These are phyloP conservation scores for Sporothrix pseudoabietina DNA, from an alignment of 2,329 filamentous ascomycete species.

Conservation along the genomic window DNA sequence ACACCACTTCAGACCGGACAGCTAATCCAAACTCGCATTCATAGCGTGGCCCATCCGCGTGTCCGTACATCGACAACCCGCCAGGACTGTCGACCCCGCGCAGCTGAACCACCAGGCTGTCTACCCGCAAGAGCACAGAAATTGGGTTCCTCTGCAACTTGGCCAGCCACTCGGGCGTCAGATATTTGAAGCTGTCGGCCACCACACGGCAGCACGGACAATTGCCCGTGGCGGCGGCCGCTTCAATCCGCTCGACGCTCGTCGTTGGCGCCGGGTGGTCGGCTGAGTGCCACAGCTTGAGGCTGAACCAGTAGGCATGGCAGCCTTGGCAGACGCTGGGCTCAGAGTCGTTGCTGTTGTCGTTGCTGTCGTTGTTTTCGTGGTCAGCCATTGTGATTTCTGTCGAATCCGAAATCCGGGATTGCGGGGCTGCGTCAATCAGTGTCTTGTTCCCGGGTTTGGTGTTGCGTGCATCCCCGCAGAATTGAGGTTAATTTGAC, in stretches of 20 bases:
- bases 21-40: neutral
- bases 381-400: neutral
- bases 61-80: neutral
- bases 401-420: neutral
- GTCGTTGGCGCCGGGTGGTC: neutral
- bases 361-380: neutral
- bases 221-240: neutral
- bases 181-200: neutral
- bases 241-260: neutral
- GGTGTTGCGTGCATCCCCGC: neutral
- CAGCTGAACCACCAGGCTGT: neutral
- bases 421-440: neutral
- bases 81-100: neutral
- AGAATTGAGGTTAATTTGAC: neutral
- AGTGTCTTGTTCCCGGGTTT: neutral
- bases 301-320: conserved; percentile 24
- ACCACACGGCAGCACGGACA: conserved; percentile 17
- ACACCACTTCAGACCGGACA: neutral
- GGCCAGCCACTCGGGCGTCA: neutral
- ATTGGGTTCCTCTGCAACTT: neutral
- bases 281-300: conserved; percentile 24
- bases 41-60: neutral
- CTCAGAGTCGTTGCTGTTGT: neutral
- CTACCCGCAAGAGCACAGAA: neutral
- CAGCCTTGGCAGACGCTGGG: conserved; percentile 19